These are phyloP conservation scores for Globisporangium yorkense DNA, from an alignment of 352 stramenopile genomes.

Conservation along the genomic window DNA sequence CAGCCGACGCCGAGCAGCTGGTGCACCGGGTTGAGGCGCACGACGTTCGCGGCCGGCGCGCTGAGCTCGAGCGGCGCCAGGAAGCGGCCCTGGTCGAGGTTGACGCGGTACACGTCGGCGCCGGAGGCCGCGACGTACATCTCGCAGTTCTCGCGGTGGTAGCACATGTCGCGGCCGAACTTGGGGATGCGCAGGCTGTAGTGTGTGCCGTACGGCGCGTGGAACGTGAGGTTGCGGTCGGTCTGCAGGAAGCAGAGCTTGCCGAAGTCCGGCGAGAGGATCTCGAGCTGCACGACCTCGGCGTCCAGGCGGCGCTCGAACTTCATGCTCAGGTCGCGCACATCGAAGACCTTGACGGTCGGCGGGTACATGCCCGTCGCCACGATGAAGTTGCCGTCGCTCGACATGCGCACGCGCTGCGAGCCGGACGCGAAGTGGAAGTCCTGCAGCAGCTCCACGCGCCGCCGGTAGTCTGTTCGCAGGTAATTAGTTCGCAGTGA, in stretches of 20 bases:
- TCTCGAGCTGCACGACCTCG: conserved; percentile 95
- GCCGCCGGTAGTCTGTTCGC: conserved; percentile 71
- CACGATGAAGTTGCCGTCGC: conserved; percentile 95
- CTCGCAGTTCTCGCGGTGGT: conserved; percentile 95
- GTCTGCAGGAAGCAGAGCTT: conserved; percentile 97
- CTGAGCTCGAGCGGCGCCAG: conserved; percentile 75
- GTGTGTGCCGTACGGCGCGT: conserved; percentile 97
- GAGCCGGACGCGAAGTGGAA: conserved; percentile 96
- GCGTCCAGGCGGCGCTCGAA: conserved; percentile 97
- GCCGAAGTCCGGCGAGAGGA: conserved; percentile 95
- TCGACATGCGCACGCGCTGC: conserved; percentile 91
- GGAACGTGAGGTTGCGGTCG: conserved; percentile 96
- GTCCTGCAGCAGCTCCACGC: conserved; percentile 98
- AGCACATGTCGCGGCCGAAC: conserved; percentile 96
- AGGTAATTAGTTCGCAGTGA: not conserved
- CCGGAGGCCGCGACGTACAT: conserved; percentile 90
- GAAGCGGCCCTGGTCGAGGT: conserved; percentile 98
- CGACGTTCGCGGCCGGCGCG: conserved; percentile 77
- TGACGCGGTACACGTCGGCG: conserved; percentile 95
- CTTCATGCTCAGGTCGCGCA: conserved; percentile 97
- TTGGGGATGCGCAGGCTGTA: conserved; percentile 95
- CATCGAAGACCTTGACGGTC: conserved; percentile 93
- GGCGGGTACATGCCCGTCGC: conserved; percentile 96
- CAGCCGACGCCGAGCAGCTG: conserved; percentile 88
- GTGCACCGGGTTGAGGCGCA: conserved; percentile 88